These are phyloP conservation scores for Erodium trifolium DNA, from an alignment of 441 rosid genomes.

Conservation along the genomic window DNA sequence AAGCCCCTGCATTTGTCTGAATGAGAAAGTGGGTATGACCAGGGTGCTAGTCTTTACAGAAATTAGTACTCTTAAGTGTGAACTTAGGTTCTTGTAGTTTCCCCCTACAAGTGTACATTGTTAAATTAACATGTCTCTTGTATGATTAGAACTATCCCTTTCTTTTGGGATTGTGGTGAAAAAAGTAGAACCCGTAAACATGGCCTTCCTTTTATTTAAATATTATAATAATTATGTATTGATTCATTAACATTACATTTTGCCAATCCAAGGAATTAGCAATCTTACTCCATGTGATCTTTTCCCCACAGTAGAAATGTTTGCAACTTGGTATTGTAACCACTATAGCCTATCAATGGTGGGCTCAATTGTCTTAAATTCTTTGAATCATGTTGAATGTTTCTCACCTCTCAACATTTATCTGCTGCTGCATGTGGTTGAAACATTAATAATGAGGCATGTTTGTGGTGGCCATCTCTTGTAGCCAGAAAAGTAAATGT, in stretches of 20 bases:
- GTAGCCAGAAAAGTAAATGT: background rate
- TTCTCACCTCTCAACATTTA: slow-evolving; percentile 2
- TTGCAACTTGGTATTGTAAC: background rate
- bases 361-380: slow-evolving; percentile 1
- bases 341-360: background rate
- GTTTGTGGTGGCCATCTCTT: background rate
- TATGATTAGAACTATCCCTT: background rate
- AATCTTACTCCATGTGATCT: slow-evolving; percentile 2
- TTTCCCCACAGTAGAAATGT: background rate
- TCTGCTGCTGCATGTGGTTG: slow-evolving; percentile 6
- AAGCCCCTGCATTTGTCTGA: background rate
- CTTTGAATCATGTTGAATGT: slow-evolving; percentile 8
- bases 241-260: background rate
- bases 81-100: background rate
- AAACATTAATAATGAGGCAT: background rate
- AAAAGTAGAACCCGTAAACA: background rate
- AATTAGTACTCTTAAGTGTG: background rate
- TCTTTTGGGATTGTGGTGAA: background rate
- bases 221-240: background rate
- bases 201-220: background rate
- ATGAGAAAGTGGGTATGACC: background rate
- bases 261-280: background rate
- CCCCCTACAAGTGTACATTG: background rate
- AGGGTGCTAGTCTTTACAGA: background rate
- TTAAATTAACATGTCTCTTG: background rate